phyloP scores from a whole-genome alignment of 2,329 filamentous ascomycete genomes.

The Trichoderma asperellum region DNA sequence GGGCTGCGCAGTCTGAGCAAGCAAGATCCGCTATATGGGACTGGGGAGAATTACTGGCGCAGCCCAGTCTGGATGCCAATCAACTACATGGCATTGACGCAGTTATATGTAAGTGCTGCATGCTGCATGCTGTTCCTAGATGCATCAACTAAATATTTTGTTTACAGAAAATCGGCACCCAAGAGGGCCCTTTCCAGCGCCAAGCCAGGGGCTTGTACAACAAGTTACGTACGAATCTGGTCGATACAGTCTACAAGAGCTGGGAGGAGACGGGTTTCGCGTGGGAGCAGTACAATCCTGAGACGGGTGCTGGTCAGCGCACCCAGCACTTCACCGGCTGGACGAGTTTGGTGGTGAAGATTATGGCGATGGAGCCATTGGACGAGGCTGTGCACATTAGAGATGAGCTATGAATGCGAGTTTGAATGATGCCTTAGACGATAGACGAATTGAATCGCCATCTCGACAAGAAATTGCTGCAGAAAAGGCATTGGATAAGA shows the following conservation, averaged over 20 bases:
- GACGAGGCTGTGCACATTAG: conserved; percentile 39
- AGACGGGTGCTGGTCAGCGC: conserved; percentile 89
- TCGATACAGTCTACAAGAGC: conserved; percentile 83
- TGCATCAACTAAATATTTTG: conserved; percentile 39
- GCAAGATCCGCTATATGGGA: conserved; percentile 80
- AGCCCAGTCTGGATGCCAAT: conserved; percentile 95
- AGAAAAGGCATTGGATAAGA: not conserved
- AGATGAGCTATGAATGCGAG: conserved; percentile 52
- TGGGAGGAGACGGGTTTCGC: conserved; percentile 95
- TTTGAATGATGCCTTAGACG: not conserved
- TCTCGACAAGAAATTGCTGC: not conserved
- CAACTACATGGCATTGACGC: conserved; percentile 83
- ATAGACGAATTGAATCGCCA: not conserved
- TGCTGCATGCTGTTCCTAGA: not conserved
- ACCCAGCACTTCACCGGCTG: conserved; percentile 98
- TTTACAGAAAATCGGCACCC: conserved; percentile 62
- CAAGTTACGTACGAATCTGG: conserved; percentile 77
- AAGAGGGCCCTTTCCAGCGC: conserved; percentile 67
- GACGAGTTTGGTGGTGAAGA: conserved; percentile 97
- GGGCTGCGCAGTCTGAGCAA: conserved; percentile 91
- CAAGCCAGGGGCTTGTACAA: conserved; percentile 76
- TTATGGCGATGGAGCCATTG: conserved; percentile 90
- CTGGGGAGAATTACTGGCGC: conserved; percentile 96
- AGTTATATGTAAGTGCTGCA: conserved; percentile 69
- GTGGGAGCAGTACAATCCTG: conserved; percentile 97